These are phyloP conservation scores for Prunus davidiana DNA, from an alignment of 306 rosid genomes.

Conservation along the genomic window DNA sequence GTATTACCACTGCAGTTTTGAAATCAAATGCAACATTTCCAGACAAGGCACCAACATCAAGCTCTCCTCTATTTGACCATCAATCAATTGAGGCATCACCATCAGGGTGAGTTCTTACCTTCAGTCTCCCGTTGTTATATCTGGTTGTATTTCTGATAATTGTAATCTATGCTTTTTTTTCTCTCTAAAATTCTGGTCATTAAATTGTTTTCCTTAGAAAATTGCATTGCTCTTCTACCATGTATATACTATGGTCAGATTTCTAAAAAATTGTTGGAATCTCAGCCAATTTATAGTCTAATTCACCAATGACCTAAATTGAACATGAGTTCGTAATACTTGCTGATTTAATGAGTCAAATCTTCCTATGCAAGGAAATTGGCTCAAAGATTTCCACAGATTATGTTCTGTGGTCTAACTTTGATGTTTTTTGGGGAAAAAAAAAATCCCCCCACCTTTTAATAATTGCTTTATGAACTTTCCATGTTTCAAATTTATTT, in stretches of 20 bases:
- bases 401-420: background rate
- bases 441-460: background rate
- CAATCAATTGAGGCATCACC: conserved; percentile 72
- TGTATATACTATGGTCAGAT: background rate
- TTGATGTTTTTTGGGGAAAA: background rate
- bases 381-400: background rate
- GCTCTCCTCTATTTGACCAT: conserved; percentile 61
- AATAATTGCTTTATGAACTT: background rate
- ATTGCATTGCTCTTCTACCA: background rate
- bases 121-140: conserved; percentile 2
- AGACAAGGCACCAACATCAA: conserved; percentile 64
- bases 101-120: conserved; percentile 61
- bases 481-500: conserved; percentile 3
- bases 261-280: background rate
- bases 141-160: background rate
- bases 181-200: background rate
- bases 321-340: background rate
- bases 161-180: background rate
- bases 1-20: conserved; percentile 50
- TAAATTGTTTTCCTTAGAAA: background rate
- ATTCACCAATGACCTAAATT: conserved; percentile 2
- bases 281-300: background rate
- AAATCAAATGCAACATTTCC: conserved; percentile 67
- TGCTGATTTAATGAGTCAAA: background rate
- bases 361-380: background rate